Evolutionary conservation across 768 basidiomycete species (phyloP), one percentile per base, ranked within the genome.

Genomic region (Cubamyces lactineus): DNA sequence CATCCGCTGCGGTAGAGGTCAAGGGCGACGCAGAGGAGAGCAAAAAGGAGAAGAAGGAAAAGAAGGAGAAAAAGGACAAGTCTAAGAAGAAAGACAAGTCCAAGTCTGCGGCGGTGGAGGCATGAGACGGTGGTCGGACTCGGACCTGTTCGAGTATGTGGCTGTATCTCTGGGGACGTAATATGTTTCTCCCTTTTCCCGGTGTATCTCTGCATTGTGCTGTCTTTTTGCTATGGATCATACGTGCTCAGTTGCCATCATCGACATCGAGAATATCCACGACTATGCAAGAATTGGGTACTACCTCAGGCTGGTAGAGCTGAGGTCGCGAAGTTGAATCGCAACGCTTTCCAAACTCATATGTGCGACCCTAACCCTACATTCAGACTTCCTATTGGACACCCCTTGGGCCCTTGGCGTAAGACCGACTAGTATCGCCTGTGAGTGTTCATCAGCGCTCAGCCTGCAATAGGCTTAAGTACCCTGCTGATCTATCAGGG

Each of bases 1-100:
- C 51, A 40, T 19, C 49, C 16, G 61, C n/a, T 15, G 41, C 24
- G 40, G 52, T 42, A 26, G 64, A 63, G 69, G 72, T 56, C n/a
- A 41, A 46, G 19, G 56, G 40, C n/a, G 57, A 65, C 51, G 46
- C 21, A 39, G 63, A 68, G 53, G 54, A 58, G 53, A 47, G 52
- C 12, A 70, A 71, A 64, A 67, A 69, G 65, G 43, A 30, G 46
- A 71, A 70, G 64, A 70, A 64, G 53, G 63, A 64, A 53, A 65
- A 62, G 59, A 68, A 68, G 60, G 67, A 70, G 65, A 73, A 74
- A 47, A 71, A 72, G 57, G 75, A 74, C 62, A 72, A 69, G 61
- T 61, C 62, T 50, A 68, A 65, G 58, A 69, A 69, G 58, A 69
- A 69, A 46, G 66, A 70, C 53, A 67, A 71, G 45, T 39, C 46